Evolutionary conservation across 106 monocot genomes (phyloP).

Genomic region (Cymbidium sinense): DNA sequence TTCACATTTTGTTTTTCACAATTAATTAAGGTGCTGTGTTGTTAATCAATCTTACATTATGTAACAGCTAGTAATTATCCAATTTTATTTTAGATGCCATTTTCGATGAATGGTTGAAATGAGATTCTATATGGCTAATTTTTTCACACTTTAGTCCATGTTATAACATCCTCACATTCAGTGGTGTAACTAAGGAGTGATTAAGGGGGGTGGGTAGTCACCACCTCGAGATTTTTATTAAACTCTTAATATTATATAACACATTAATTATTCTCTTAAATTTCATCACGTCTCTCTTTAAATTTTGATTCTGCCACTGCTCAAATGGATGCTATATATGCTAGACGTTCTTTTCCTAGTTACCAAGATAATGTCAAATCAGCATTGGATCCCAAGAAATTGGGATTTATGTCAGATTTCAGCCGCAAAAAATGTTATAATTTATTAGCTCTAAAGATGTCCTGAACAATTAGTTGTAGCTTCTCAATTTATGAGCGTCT

Average conservation of each 20-base stretch:
- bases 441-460: too few relatives aligned
- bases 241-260: too few relatives aligned
- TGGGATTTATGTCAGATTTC: neutral
- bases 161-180: neutral
- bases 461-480: too few relatives aligned
- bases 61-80: neutral
- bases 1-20: neutral
- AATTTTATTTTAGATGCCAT: neutral
- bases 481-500: too few relatives aligned
- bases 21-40: neutral
- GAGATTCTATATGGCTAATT: neutral
- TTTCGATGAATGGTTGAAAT: neutral
- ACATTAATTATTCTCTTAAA: too few relatives aligned
- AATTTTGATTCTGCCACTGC: too few relatives aligned
- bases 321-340: neutral
- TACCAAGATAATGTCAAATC: neutral
- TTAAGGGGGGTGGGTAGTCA: too few relatives aligned
- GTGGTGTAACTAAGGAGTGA: too few relatives aligned
- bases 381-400: neutral
- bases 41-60: neutral
- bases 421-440: too few relatives aligned
- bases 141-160: neutral
- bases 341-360: neutral
- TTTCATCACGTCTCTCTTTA: too few relatives aligned
- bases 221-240: too few relatives aligned